phyloP scores from a whole-genome alignment of 108 stramenopile genomes.

The Mediolabrus comicus region DNA sequence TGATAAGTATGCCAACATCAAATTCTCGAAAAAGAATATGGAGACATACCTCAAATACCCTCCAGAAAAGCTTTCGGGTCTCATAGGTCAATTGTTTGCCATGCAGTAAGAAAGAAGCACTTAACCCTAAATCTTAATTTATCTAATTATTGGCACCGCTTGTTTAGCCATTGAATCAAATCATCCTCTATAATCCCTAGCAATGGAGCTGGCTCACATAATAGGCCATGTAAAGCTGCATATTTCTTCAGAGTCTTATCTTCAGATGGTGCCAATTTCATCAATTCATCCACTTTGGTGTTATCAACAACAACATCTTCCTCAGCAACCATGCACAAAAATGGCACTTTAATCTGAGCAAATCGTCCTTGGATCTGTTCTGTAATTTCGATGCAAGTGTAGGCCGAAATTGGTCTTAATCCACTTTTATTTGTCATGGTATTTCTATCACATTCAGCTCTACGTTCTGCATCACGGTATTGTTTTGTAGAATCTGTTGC shows the following conservation, averaged over 20 bases:
- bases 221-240: slow-evolving; percentile 75
- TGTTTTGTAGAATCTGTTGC: slow-evolving; percentile 65
- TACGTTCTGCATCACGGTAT: slow-evolving; percentile 67
- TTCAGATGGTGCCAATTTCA: slow-evolving; percentile 46
- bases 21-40: slow-evolving; percentile 88
- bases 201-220: slow-evolving; percentile 81
- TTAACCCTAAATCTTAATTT: background rate
- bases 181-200: slow-evolving; percentile 67
- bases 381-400: slow-evolving; percentile 72
- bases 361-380: slow-evolving; percentile 39
- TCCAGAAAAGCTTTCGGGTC: slow-evolving; percentile 60
- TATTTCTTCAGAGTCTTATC: slow-evolving; percentile 70
- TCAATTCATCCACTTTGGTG: slow-evolving; percentile 57
- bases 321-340: slow-evolving; percentile 69
- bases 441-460: slow-evolving; percentile 73
- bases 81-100: slow-evolving; percentile 40
- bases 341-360: slow-evolving; percentile 46
- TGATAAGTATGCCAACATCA: slow-evolving; percentile 72
- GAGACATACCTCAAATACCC: slow-evolving; percentile 79
- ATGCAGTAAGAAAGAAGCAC: slow-evolving; percentile 6
- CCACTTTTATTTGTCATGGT: slow-evolving; percentile 44
- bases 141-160: slow-evolving; percentile 17
- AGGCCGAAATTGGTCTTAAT: slow-evolving; percentile 53
- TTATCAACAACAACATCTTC: slow-evolving; percentile 85
- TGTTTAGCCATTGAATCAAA: slow-evolving; percentile 62